Evolutionary conservation across 2,329 filamentous ascomycete genomes (phyloP).

Genomic region (Chaetomiaceae sp.): DNA sequence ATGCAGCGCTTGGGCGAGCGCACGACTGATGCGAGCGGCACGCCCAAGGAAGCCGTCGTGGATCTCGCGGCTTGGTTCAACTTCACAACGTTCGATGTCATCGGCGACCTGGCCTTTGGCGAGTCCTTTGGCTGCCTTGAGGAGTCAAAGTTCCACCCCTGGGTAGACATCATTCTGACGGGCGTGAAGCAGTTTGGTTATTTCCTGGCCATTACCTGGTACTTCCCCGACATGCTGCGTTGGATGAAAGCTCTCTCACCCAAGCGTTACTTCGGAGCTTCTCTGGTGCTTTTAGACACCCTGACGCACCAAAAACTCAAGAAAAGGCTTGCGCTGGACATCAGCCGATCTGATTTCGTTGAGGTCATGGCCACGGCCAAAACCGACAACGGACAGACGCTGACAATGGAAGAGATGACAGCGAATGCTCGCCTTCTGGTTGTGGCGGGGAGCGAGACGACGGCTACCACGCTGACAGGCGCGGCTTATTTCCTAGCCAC

Average conservation of each 20-base stretch:
- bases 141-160: slow-evolving; percentile 17
- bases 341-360: slow-evolving; percentile 14
- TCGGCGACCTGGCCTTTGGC: slow-evolving; percentile 26
- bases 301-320: background rate
- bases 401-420: slow-evolving; percentile 15
- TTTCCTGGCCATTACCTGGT: background rate
- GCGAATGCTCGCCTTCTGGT: slow-evolving; percentile 27
- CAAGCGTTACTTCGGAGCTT: background rate
- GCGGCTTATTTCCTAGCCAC: slow-evolving; percentile 33
- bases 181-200: slow-evolving; percentile 8
- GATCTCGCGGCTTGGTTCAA: slow-evolving; percentile 22
- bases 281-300: slow-evolving; percentile 1
- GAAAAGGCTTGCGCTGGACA: slow-evolving; percentile 5
- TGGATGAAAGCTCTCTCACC: background rate
- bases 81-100: slow-evolving; percentile 25
- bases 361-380: slow-evolving; percentile 11
- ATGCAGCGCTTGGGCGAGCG: slow-evolving; percentile 10
- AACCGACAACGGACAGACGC: slow-evolving; percentile 5
- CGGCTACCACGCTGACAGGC: slow-evolving; percentile 38
- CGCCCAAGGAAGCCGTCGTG: slow-evolving; percentile 4
- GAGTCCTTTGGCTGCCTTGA: slow-evolving; percentile 24
- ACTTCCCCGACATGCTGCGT: slow-evolving; percentile 1
- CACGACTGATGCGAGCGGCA: background rate
- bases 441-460: slow-evolving; percentile 44
- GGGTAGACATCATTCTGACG: slow-evolving; percentile 19